Base-by-base conservation (phyloP, 345 rosid species). In the Eucalyptus fibrosa region DNA sequence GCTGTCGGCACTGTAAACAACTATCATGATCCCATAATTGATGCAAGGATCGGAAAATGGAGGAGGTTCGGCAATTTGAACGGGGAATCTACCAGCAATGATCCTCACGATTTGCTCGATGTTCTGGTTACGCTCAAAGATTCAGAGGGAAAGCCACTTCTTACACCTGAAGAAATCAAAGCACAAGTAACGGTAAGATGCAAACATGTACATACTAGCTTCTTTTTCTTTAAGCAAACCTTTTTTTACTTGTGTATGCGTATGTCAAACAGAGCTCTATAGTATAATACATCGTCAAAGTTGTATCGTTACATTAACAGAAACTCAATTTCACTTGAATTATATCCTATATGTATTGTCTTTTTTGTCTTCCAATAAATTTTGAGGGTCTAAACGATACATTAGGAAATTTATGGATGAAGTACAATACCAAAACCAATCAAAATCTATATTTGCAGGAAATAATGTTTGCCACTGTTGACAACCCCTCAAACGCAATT, bases 1-100 rank as follows among this genome's bases (percentile, higher is more conserved):
- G 93, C 90, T 23, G 88, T 80, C n/a, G 34, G 26, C 30, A 90
- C 85, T 23, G 47, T 95, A 3, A 90, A 89, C 32, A 94, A 93
- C 88, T 94, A 91, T 53, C 95, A 95, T 19, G 92, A 94, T 81
- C 93, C 96, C 8, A 88, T 95, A 5, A 92, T 95, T 6, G 93
- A 94, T 7, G 91, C 93, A 88, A 94, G 96, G 91, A 90, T 96
- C 55, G 17, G 49, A n/a, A 87, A 77, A 45, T 88, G 94, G 91
- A 90, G 56, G 56, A 45, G 50, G 12, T 86, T 50, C 30, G 51
- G 55, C 49, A 53, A 87, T 59, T 60, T 2, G 32, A 60, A 28
- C 69, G 69, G 30, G 69, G 69, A 60, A 60, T 56, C 34, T 21
- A 28, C 83, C 83, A 62, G 89, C 12, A 91, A 89, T 24, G 89